Conservation (phyloP, 202 grass and related monocot genomes). For the Schoenoplectus triqueter region DNA sequence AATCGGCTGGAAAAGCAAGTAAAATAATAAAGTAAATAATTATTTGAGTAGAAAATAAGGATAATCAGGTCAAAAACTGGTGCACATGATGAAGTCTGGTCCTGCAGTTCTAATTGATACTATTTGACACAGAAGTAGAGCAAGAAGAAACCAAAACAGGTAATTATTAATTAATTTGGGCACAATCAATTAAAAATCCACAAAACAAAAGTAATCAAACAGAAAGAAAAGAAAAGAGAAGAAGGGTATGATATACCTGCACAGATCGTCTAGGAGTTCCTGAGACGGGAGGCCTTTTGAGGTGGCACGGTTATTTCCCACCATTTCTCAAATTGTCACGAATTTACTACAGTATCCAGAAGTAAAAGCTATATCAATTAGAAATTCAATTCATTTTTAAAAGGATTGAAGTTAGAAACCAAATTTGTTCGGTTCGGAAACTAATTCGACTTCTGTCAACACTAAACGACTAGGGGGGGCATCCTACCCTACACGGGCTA, state of each 20-base stretch:
- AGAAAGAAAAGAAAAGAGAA: constrained; percentile 34
- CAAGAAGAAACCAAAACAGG: constrained; percentile 12
- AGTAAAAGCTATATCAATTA: constrained; percentile 13
- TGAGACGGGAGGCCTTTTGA: constrained; percentile 59
- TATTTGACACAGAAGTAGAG: neutral
- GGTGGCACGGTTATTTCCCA: constrained; percentile 32
- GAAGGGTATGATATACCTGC: constrained; percentile 61
- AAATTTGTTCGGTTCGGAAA: too few relatives aligned
- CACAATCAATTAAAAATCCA: neutral
- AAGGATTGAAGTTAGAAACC: too few relatives aligned
- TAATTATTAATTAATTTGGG: constrained; percentile 25
- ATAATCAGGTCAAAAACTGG: neutral
- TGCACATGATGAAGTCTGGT: neutral
- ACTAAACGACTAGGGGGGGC: too few relatives aligned
- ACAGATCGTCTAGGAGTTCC: constrained; percentile 96
- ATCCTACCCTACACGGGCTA: too few relatives aligned
- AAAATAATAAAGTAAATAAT: neutral
- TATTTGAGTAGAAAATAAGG: neutral
- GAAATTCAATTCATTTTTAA: neutral
- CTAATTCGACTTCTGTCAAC: too few relatives aligned
- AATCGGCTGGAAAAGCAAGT: constrained; percentile 67
- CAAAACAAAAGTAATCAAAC: neutral
- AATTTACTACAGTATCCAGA: neutral
- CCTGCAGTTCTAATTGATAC: neutral
- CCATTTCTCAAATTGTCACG: constrained; percentile 20